Conservation (phyloP, 371 early-diverging fungal genomes). For the Encephalitozoon cuniculi region DNA sequence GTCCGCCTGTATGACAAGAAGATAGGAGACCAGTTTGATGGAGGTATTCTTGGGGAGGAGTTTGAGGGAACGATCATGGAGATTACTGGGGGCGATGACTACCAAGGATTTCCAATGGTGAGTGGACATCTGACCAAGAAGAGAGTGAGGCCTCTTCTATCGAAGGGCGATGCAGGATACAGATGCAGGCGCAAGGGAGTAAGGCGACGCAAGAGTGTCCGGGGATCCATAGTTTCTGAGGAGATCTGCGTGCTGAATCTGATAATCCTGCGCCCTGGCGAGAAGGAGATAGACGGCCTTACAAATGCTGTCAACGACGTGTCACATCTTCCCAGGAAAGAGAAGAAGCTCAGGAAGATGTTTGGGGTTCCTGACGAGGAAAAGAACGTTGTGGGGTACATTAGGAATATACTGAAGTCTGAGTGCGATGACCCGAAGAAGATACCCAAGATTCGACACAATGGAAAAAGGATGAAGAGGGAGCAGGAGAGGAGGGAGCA, state of each 20-base stretch:
- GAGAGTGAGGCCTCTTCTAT: slow-evolving; percentile 81
- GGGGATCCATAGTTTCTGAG: slow-evolving; percentile 90
- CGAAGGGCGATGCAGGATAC: slow-evolving; percentile 95
- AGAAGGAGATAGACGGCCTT: slow-evolving; percentile 81
- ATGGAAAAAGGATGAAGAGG: slow-evolving; percentile 3
- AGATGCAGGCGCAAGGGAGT: slow-evolving; percentile 89
- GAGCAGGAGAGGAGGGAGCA: slow-evolving; percentile 11
- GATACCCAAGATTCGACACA: slow-evolving; percentile 41
- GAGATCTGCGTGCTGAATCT: slow-evolving; percentile 85
- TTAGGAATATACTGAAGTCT: slow-evolving; percentile 54
- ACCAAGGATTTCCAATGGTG: slow-evolving; percentile 78
- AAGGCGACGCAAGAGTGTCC: slow-evolving; percentile 94
- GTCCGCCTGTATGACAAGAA: slow-evolving; percentile 90
- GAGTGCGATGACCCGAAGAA: slow-evolving; percentile 39
- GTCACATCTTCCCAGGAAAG: slow-evolving; percentile 93
- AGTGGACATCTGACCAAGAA: slow-evolving; percentile 81
- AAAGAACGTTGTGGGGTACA: slow-evolving; percentile 90
- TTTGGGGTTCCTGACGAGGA: slow-evolving; percentile 85
- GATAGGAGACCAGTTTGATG: slow-evolving; percentile 86
- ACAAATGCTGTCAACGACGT: slow-evolving; percentile 81
- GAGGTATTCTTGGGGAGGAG: slow-evolving; percentile 85
- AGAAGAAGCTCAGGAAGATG: slow-evolving; percentile 89
- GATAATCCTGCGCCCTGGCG: slow-evolving; percentile 86
- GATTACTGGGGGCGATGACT: slow-evolving; percentile 97
- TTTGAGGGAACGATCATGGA: slow-evolving; percentile 95